These are phyloP conservation scores for Fusarium verrucosum DNA, from an alignment of 2,329 filamentous ascomycete genomes.

Conservation along the genomic window DNA sequence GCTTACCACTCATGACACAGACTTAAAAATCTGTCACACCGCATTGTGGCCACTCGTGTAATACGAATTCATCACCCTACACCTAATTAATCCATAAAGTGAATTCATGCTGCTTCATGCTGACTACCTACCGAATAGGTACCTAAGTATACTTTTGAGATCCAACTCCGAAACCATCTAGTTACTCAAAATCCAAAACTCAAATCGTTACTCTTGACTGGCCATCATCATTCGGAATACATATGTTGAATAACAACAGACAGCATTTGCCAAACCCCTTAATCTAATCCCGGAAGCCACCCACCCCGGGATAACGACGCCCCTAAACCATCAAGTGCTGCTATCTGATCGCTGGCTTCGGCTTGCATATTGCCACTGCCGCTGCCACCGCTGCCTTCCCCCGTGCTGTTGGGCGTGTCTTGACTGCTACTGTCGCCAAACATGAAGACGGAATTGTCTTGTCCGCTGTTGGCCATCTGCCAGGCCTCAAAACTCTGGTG, in stretches of 20 bases:
- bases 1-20: not conserved
- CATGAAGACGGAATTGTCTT: slow-evolving; percentile 45
- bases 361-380: slow-evolving; percentile 27
- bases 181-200: not conserved
- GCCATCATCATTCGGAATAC: slow-evolving; percentile 2
- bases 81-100: not conserved
- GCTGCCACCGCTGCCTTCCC: no score
- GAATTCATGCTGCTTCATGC: slow-evolving; percentile 4
- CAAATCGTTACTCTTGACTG: not conserved
- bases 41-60: not conserved
- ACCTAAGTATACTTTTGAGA: not conserved
- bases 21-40: not conserved
- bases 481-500: slow-evolving; percentile 67
- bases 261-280: slow-evolving; percentile 2
- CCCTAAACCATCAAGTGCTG: slow-evolving; percentile 47
- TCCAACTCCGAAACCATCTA: slow-evolving; percentile 6
- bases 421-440: slow-evolving; percentile 40
- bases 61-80: not conserved
- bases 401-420: slow-evolving; percentile 31
- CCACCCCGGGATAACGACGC: slow-evolving; percentile 46
- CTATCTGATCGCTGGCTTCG: slow-evolving; percentile 38
- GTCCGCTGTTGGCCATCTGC: slow-evolving; percentile 51
- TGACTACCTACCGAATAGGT: no score
- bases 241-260: no score
- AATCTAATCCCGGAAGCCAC: slow-evolving; percentile 52